These are phyloP conservation scores for Asterochloris erici DNA, from an alignment of 139 green algal species.

Conservation along the genomic window DNA sequence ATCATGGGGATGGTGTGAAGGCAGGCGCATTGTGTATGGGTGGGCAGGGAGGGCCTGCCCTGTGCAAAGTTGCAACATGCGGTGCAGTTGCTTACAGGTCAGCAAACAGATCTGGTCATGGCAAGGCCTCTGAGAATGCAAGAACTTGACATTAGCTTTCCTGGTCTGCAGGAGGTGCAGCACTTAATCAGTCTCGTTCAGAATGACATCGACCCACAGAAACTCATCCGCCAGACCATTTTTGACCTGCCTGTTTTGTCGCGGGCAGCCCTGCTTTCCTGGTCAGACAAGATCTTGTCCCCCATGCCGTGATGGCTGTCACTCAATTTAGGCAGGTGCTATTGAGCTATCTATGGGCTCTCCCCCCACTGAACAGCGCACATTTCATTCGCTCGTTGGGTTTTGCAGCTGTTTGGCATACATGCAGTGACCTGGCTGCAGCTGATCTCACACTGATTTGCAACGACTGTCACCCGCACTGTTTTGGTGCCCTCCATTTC, in stretches of 20 bases:
- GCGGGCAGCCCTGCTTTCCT: slow-evolving; percentile 44
- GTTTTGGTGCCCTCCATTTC: too few species aligned
- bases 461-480: too few species aligned
- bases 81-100: not conserved
- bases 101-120: too few species aligned
- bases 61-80: not conserved
- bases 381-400: too few species aligned
- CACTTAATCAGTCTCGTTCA: slow-evolving; percentile 58
- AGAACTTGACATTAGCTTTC: not conserved
- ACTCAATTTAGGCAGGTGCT: too few species aligned
- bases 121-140: not conserved
- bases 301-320: too few species aligned
- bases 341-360: too few species aligned
- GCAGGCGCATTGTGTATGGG: not conserved
- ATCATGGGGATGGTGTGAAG: not conserved
- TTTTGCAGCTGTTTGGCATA: too few species aligned
- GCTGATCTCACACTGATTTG: too few species aligned
- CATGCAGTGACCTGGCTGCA: too few species aligned
- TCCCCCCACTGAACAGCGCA: too few species aligned
- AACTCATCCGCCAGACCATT: slow-evolving; percentile 31
- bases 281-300: slow-evolving; percentile 40
- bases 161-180: slow-evolving; percentile 47
- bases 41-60: not conserved
- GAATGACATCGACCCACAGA: slow-evolving; percentile 37
- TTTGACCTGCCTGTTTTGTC: slow-evolving; percentile 45